Evolutionary conservation across 345 rosid genomes (phyloP), one percentile per base, ranked within the genome.

Genomic region (Anastatica hierochuntica): DNA sequence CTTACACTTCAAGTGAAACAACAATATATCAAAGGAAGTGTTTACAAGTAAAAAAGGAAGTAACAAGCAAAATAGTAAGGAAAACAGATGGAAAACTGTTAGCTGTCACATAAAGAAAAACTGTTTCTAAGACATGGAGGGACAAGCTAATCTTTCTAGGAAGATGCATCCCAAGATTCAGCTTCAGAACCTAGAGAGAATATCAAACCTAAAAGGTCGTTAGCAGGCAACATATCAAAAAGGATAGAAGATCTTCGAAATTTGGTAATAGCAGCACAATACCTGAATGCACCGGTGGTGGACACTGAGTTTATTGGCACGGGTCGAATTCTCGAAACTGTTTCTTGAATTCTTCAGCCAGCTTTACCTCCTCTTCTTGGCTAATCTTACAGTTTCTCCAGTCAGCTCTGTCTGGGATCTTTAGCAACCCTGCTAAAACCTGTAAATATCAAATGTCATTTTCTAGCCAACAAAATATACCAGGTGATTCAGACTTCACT

Each of bases 371-470:
- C 69, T 87, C 95, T 24, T 76, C 96, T 74, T 79, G 82, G 76
- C 73, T 67, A 19, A 74, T 67, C 35, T 65, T 65, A 72, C 90
- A 87, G 57, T 75, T 78, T 63, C 81, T 84, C 96, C 98, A 87
- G 53, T 90, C 95, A 24, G 96, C 94, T 43, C 68, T 80, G 36
- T 84, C 85, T 17, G 96, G 81, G 55, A 79, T 75, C 76, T 80
- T 86, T 58, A 86, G 66, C 65, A 90, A 64, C 41, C 96, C 98
- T 43, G 98, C 87, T 54, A 90, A 56, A 51, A 90, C 96, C 98
- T 87, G 85, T 65, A 62, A n/a, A 41, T 63, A 27, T 18, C 31
- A 41, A 35, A 43, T 13, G 42, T 43, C 41, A 58, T 16, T 51
- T 26, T 36, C 24, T 50, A 43, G 10, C 14, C 9, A 14, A 40